These are phyloP conservation scores for Heritiera fomes DNA, from an alignment of 345 rosid species.

Conservation along the genomic window DNA sequence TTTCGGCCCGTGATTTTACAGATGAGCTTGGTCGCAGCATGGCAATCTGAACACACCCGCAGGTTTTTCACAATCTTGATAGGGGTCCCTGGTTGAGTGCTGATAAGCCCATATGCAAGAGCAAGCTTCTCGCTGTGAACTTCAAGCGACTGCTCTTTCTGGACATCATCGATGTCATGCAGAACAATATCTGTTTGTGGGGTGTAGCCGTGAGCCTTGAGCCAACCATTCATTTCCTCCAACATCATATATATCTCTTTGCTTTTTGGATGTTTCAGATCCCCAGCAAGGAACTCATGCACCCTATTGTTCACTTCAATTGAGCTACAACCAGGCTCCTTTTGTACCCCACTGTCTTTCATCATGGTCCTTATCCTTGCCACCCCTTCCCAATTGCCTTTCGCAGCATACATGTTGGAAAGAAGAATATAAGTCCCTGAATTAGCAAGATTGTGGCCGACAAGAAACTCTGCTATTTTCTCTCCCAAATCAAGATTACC, in stretches of 20 bases:
- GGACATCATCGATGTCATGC: conserved; percentile 49
- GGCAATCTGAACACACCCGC: conserved; percentile 69
- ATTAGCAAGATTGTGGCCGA: conserved; percentile 44
- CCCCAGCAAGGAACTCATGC: conserved; percentile 61
- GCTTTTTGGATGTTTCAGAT: conserved; percentile 47
- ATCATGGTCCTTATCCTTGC: conserved; percentile 66
- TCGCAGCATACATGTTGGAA: conserved; percentile 64
- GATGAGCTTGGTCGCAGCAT: conserved; percentile 55
- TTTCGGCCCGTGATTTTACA: conserved; percentile 61
- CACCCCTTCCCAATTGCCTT: conserved; percentile 58
- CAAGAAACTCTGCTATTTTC: conserved; percentile 62
- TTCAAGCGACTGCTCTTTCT: conserved; percentile 57
- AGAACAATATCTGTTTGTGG: conserved; percentile 50
- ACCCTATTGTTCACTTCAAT: conserved; percentile 53
- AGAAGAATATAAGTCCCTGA: conserved; percentile 71
- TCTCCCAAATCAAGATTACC: conserved; percentile 57
- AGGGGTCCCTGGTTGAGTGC: conserved; percentile 50
- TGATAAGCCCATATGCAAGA: conserved; percentile 64
- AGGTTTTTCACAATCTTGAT: conserved; percentile 68
- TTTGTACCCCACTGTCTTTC: conserved; percentile 57
- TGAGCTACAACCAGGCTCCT: conserved; percentile 72
- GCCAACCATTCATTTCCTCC: conserved; percentile 50
- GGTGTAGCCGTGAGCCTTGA: conserved; percentile 37
- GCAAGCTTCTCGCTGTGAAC: conserved; percentile 81
- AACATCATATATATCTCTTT: conserved; percentile 50